phyloP scores from a whole-genome alignment of 176 grass and related monocot genomes.

The Oryza meridionalis region DNA sequence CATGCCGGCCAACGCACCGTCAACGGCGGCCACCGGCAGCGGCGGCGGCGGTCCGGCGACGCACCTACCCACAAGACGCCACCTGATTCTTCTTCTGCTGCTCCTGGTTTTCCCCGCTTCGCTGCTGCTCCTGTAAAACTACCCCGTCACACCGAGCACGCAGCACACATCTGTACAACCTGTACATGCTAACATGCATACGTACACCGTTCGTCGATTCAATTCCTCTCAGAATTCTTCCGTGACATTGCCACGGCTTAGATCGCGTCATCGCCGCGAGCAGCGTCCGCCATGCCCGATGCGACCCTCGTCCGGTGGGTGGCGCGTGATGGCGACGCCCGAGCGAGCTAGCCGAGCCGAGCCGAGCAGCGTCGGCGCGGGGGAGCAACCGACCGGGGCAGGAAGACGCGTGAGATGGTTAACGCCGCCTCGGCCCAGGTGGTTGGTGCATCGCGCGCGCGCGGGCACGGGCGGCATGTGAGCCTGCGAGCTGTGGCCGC shows the following conservation, averaged over 20 bases:
- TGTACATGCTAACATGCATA: constrained; percentile 63
- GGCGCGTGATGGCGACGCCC: constrained; percentile 21
- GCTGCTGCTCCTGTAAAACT: constrained; percentile 24
- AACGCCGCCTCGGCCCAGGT: background rate
- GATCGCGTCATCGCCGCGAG: background rate
- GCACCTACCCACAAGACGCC: background rate
- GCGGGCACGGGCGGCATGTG: constrained; percentile 1
- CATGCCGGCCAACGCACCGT: constrained; percentile 37
- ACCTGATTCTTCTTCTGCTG: background rate
- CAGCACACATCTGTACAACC: constrained; percentile 6
- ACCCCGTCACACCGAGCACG: background rate
- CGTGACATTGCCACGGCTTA: background rate
- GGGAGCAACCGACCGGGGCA: background rate
- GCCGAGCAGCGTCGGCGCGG: background rate
- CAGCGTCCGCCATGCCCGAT: no score
- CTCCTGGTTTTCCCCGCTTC: background rate
- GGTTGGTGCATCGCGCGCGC: background rate
- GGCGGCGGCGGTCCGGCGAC: constrained; percentile 22
- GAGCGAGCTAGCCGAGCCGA: background rate
- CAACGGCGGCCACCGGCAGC: background rate
- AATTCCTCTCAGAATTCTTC: constrained; percentile 28
- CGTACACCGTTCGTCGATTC: constrained; percentile 29
- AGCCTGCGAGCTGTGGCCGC: background rate
- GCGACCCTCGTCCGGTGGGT: background rate
- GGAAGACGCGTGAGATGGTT: constrained; percentile 16